A percentile compares a stretch with the other conserved stretches of the same genome.
These are phyloP conservation scores for Hygrocybe coccinea DNA, from an alignment of 768 basidiomycete genomes.

Conservation along the genomic window DNA sequence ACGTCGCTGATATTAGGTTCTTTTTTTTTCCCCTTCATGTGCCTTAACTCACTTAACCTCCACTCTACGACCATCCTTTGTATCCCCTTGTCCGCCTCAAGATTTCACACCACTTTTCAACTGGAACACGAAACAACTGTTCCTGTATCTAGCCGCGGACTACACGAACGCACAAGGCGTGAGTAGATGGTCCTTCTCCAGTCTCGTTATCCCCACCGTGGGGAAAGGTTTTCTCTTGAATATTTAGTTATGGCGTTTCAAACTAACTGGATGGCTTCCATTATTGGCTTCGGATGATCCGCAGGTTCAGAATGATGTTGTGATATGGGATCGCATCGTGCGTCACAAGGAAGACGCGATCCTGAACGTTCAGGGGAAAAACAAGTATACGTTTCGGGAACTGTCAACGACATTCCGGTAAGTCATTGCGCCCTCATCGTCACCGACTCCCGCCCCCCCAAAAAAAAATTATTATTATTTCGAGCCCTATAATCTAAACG, in stretches of 20 bases:
- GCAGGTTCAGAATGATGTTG: conserved; percentile 70
- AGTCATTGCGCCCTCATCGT: conserved; percentile 26
- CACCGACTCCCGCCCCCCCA: background rate
- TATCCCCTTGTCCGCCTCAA: conserved; percentile 24
- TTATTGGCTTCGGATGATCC: conserved; percentile 10
- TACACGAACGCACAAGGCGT: conserved; percentile 72
- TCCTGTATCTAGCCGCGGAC: conserved; percentile 82
- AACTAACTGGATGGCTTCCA: background rate
- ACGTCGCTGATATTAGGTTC: background rate
- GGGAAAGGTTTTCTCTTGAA: too few species aligned
- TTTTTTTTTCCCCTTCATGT: conserved; percentile 7
- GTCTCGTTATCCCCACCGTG: background rate
- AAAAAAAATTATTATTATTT: too few species aligned
- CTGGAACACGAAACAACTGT: conserved; percentile 97
- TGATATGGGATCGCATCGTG: conserved; percentile 90
- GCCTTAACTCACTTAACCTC: background rate
- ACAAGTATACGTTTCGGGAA: conserved; percentile 83
- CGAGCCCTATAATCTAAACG: too few species aligned
- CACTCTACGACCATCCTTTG: background rate
- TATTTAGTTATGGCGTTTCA: too few species aligned
- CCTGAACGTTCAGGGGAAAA: conserved; percentile 60
- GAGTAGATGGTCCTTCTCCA: conserved; percentile 26
- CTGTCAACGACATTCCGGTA: conserved; percentile 70
- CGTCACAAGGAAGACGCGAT: conserved; percentile 72
- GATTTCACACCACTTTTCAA: conserved; percentile 82